Evolutionary conservation across 2,329 filamentous ascomycete genomes (phyloP).

Genomic region (Rhytidhysteron rufulum): DNA sequence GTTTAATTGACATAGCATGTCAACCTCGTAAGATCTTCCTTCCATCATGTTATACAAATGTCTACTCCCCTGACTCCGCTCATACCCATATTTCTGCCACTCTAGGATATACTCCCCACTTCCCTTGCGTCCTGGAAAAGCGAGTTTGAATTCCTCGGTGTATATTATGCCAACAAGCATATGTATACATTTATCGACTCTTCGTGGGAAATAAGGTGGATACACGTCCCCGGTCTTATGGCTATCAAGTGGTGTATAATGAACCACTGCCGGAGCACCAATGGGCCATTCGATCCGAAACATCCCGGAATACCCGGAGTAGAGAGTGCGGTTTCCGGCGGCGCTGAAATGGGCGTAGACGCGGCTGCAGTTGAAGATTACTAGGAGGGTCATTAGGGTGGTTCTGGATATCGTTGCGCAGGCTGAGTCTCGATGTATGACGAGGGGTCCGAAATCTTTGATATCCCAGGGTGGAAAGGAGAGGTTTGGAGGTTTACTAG

Average conservation of each 20-base stretch:
- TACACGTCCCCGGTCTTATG: neutral
- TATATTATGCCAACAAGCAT: neutral
- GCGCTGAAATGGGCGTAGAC: neutral
- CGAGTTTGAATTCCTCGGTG: neutral
- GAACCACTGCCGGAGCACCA: neutral
- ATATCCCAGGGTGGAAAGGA: neutral
- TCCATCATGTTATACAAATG: neutral
- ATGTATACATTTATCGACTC: neutral
- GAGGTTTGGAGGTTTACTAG: neutral
- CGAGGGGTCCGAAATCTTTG: neutral
- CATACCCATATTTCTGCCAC: neutral
- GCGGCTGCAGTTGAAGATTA: neutral
- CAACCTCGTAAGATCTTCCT: neutral
- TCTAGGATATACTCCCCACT: neutral
- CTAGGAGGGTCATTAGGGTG: neutral
- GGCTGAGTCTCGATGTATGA: neutral
- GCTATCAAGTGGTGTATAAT: neutral
- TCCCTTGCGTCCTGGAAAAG: neutral
- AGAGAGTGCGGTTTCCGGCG: neutral
- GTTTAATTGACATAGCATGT: neutral
- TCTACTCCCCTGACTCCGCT: neutral
- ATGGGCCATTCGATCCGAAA: neutral
- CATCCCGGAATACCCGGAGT: neutral
- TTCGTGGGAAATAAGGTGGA: neutral
- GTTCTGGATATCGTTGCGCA: neutral